phyloP scores from a whole-genome alignment of 208 protist species.

The Trypanosoma caninum region DNA sequence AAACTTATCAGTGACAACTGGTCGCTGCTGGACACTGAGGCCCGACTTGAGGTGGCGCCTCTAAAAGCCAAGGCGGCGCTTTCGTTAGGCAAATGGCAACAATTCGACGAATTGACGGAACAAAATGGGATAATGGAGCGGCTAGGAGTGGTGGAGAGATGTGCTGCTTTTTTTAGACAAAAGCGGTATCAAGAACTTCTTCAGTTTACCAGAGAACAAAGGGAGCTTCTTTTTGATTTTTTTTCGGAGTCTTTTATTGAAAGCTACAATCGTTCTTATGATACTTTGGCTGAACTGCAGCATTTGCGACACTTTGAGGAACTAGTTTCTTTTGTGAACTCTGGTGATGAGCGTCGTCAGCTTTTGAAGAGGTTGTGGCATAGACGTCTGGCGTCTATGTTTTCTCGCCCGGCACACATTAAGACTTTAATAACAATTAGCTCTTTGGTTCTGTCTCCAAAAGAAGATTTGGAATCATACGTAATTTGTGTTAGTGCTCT shows the following conservation, averaged over 20 bases:
- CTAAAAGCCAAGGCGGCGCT: slow-evolving; percentile 82
- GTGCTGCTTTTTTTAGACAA: slow-evolving; percentile 68
- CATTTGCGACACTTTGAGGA: slow-evolving; percentile 99
- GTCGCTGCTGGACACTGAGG: slow-evolving; percentile 38
- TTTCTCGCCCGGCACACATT: slow-evolving; percentile 90
- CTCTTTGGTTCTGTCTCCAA: slow-evolving; percentile 90
- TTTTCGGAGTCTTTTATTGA: slow-evolving; percentile 86
- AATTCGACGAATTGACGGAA: slow-evolving; percentile 67
- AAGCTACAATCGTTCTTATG: slow-evolving; percentile 90
- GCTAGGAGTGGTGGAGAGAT: slow-evolving; percentile 72
- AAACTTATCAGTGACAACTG: slow-evolving; percentile 66
- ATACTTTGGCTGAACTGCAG: slow-evolving; percentile 95
- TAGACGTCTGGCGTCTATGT: slow-evolving; percentile 78
- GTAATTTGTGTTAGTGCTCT: slow-evolving; percentile 94
- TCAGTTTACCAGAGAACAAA: slow-evolving; percentile 46
- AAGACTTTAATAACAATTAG: slow-evolving; percentile 95
- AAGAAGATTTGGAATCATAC: slow-evolving; percentile 93
- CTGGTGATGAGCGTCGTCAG: slow-evolving; percentile 42
- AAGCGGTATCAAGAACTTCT: slow-evolving; percentile 55
- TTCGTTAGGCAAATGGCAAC: slow-evolving; percentile 60
- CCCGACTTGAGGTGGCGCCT: slow-evolving; percentile 58
- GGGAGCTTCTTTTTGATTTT: slow-evolving; percentile 61
- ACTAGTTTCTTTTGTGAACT: slow-evolving; percentile 93
- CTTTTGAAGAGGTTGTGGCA: slow-evolving; percentile 89
- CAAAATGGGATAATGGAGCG: slow-evolving; percentile 37